Evolutionary conservation across 78 protist genomes (phyloP).

Genomic region (Dictyostelium discoideum): DNA sequence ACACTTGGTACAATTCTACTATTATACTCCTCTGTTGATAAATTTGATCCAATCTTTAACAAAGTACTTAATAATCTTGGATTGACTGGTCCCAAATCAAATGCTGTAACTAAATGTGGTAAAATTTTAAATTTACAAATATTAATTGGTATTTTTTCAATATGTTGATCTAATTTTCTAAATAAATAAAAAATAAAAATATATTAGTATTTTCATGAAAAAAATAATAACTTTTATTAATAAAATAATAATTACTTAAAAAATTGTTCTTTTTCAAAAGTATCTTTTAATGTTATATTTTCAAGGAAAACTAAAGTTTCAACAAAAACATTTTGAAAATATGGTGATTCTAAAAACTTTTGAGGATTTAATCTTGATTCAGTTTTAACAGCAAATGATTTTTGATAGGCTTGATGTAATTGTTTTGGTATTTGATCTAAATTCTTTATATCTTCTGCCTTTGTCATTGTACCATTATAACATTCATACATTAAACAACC

Average conservation of each 20-base stretch:
- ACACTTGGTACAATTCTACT: constrained; percentile 65
- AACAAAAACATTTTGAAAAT: constrained; percentile 76
- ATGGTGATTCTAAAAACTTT: constrained; percentile 54
- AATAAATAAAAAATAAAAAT: not conserved
- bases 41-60: constrained; percentile 78
- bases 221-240: not conserved
- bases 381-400: constrained; percentile 39
- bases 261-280: constrained; percentile 85
- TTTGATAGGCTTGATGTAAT: constrained; percentile 67
- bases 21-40: constrained; percentile 80
- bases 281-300: constrained; percentile 82
- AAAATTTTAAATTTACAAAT: constrained; percentile 83
- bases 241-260: constrained; percentile 43
- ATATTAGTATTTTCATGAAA: not conserved
- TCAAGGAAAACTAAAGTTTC: constrained; percentile 83
- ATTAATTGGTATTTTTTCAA: constrained; percentile 78
- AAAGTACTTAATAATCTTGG: constrained; percentile 72
- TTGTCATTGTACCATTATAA: constrained; percentile 61
- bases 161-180: constrained; percentile 65
- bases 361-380: constrained; percentile 53
- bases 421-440: constrained; percentile 40
- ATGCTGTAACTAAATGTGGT: constrained; percentile 86
- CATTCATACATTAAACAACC: constrained; percentile 78
- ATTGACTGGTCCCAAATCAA: constrained; percentile 82
- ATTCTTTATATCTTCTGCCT: constrained; percentile 60